These are phyloP conservation scores for Psidium guajava DNA, from an alignment of 345 rosid genomes.

Conservation along the genomic window DNA sequence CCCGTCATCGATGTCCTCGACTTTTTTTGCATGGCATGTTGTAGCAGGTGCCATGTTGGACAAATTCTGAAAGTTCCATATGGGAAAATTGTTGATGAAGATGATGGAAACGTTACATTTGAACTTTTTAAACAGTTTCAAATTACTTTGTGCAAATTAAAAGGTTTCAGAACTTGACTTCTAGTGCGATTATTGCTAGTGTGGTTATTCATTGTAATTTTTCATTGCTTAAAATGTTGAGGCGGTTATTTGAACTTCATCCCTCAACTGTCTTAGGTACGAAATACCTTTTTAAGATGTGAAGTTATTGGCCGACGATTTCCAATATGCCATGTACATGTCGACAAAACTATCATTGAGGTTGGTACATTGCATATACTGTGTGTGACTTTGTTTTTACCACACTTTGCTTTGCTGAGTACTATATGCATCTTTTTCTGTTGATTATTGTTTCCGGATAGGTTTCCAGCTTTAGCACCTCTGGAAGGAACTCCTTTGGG, in stretches of 20 bases:
- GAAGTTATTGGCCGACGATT: constrained; percentile 56
- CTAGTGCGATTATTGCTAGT: neutral
- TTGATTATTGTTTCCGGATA: constrained; percentile 4
- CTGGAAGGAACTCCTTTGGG: constrained; percentile 9
- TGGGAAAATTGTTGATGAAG: neutral
- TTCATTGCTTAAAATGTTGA: neutral
- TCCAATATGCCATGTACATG: constrained; percentile 58
- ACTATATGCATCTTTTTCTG: neutral
- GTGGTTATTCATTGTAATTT: neutral
- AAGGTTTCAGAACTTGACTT: neutral
- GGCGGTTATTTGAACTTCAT: neutral
- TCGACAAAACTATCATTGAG: constrained; percentile 43
- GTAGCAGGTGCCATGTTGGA: neutral
- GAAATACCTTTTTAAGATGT: constrained; percentile 33
- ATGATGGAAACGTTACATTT: neutral
- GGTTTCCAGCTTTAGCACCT: constrained; percentile 76
- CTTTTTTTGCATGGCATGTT: neutral
- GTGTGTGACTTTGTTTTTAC: neutral
- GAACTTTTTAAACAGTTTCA: neutral
- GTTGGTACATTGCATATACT: neutral
- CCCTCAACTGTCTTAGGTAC: constrained; percentile 21
- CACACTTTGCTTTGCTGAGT: neutral
- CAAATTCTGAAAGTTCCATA: neutral
- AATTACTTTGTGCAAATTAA: neutral
- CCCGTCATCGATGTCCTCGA: neutral